These are phyloP conservation scores for Aspergillus nidulans DNA, from an alignment of 495 filamentous ascomycete species.

Conservation along the genomic window DNA sequence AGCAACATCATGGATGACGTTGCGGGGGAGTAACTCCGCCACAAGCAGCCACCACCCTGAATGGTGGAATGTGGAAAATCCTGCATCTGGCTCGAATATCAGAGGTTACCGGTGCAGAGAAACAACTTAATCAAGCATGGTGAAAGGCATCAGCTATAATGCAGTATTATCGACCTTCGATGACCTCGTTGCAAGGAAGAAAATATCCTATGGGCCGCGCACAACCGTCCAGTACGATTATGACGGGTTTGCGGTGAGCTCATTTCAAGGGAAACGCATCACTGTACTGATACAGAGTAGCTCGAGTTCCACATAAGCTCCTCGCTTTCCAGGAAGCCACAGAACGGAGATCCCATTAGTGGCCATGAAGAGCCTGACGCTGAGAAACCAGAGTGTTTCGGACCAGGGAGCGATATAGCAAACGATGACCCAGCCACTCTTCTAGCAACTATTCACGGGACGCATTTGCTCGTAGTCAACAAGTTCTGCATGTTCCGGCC, in stretches of 20 bases:
- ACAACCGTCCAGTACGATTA: neutral
- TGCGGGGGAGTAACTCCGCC: no score
- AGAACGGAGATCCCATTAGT: constrained; percentile 1
- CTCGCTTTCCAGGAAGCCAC: constrained; percentile 1
- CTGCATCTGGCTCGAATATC: no score
- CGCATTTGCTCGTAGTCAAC: constrained; percentile 36
- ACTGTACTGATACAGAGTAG: neutral
- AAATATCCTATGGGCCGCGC: neutral
- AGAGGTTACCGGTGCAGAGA: no score
- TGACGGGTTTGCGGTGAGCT: neutral
- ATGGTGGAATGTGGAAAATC: no score
- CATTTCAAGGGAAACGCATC: neutral
- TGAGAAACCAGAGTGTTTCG: constrained; percentile 1
- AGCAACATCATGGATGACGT: no score
- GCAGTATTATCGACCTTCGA: neutral
- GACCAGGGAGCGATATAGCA: constrained; percentile 4
- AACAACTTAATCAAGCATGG: neutral
- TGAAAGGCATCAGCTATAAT: neutral
- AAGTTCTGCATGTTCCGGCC: constrained; percentile 38
- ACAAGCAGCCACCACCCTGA: no score
- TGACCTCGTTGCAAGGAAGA: neutral
- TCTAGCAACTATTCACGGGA: constrained; percentile 5
- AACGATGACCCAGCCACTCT: neutral
- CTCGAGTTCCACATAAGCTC: constrained; percentile 6
- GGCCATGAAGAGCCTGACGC: neutral